Evolutionary conservation across 2,329 filamentous ascomycete species (phyloP).

Genomic region (Kalmusia sp.): DNA sequence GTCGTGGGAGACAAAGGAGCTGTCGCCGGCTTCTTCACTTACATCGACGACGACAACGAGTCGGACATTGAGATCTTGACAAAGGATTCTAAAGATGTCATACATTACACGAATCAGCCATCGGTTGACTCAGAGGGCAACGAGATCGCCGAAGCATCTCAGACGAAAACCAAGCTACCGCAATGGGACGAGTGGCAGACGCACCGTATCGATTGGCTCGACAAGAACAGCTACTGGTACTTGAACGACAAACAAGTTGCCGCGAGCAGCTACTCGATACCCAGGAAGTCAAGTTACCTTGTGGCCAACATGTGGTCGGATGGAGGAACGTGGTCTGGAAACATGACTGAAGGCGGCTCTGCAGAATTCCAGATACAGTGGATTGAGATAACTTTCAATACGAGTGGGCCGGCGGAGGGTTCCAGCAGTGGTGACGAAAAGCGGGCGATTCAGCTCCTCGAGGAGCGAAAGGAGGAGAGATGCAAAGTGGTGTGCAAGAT

Average conservation of each 20-base stretch:
- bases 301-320: conserved; percentile 69
- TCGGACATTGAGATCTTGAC: conserved; percentile 63
- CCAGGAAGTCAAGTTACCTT: conserved; percentile 59
- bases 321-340: conserved; percentile 66
- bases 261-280: conserved; percentile 63
- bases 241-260: conserved; percentile 60
- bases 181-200: conserved; percentile 65
- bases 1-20: conserved; percentile 55
- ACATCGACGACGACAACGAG: conserved; percentile 55
- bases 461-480: conserved; percentile 28
- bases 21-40: conserved; percentile 65
- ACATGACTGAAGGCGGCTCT: conserved; percentile 59
- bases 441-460: conserved; percentile 19
- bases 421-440: conserved; percentile 21
- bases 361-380: conserved; percentile 68
- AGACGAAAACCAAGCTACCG: conserved; percentile 56
- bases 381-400: conserved; percentile 66
- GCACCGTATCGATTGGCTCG: conserved; percentile 67
- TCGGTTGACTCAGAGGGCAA: conserved; percentile 55
- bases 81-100: conserved; percentile 50
- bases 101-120: conserved; percentile 68
- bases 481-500: conserved; percentile 48
- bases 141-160: conserved; percentile 56
- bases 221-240: conserved; percentile 62
- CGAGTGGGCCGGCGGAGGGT: conserved; percentile 41